A percentile compares a stretch with the other conserved stretches of the same genome.
These are phyloP conservation scores for Diplotaxis tenuifolia DNA, from an alignment of 345 rosid species.

Conservation along the genomic window DNA sequence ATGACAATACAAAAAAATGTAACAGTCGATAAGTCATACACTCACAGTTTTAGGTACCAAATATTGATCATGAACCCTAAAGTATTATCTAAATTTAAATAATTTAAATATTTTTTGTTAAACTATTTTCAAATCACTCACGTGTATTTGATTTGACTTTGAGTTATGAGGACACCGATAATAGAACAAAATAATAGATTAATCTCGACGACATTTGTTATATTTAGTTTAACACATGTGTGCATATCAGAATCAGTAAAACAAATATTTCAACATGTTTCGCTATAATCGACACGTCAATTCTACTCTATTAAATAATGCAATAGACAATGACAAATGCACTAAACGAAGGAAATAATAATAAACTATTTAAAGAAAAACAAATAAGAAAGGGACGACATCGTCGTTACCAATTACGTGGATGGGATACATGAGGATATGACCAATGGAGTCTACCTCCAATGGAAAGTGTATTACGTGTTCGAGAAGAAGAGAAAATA, in stretches of 20 bases:
- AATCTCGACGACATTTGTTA: not conserved
- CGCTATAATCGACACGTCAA: not conserved
- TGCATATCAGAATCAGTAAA: not conserved
- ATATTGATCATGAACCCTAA: no score
- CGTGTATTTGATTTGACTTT: not conserved
- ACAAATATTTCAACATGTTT: not conserved
- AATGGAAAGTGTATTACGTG: constrained; percentile 1
- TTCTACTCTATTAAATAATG: not conserved
- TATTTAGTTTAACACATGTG: not conserved
- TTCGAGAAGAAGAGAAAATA: constrained; percentile 6
- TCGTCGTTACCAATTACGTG: not conserved
- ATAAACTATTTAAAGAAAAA: not conserved
- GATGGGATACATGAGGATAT: constrained; percentile 19
- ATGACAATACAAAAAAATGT: not conserved
- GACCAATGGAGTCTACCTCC: not conserved
- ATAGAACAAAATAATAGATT: not conserved
- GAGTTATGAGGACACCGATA: not conserved
- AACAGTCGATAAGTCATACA: no score
- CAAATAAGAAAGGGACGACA: not conserved
- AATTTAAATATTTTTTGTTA: no score
- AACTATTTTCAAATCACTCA: no score
- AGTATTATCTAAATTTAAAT: no score
- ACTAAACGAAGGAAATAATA: not conserved
- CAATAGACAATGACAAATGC: not conserved
- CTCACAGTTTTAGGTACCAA: not conserved